A percentile compares a stretch with the other conserved stretches of the same genome.
Conservation (phyloP, 2,329 filamentous ascomycete genomes). For the Colletotrichum salicis region DNA sequence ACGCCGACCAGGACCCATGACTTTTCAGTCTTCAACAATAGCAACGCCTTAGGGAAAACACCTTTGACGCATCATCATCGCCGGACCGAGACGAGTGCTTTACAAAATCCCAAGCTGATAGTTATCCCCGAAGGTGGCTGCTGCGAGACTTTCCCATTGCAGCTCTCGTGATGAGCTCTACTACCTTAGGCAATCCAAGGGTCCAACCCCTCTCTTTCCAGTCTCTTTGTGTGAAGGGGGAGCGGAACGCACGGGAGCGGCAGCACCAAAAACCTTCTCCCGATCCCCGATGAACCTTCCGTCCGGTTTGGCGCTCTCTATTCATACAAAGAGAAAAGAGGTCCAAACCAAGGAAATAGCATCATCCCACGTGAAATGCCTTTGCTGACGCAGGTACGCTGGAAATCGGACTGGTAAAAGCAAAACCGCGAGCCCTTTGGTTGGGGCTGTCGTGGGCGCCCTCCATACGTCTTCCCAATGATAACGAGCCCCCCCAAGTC, state of each 20-base stretch:
- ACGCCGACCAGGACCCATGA: constrained; percentile 13
- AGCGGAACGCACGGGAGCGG: constrained; percentile 35
- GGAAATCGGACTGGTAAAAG: background rate
- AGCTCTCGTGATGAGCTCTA: constrained; percentile 12
- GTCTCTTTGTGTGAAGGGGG: constrained; percentile 18
- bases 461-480: constrained; percentile 5
- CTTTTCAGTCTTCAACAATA: background rate
- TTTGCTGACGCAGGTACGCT: constrained; percentile 32
- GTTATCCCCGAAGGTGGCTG: background rate
- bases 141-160: constrained; percentile 7
- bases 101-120: background rate
- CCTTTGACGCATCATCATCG: background rate
- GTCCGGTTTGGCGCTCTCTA: background rate
- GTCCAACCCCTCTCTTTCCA: constrained; percentile 19
- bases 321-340: background rate
- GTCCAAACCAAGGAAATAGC: constrained; percentile 1
- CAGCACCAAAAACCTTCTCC: constrained; percentile 25
- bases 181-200: constrained; percentile 9
- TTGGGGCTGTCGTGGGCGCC: constrained; percentile 5
- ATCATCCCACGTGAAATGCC: constrained; percentile 17
- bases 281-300: constrained; percentile 15
- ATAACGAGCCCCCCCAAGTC: constrained; percentile 9
- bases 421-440: constrained; percentile 8
- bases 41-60: background rate
- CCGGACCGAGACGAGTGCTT: background rate